Base-by-base conservation (phyloP, 495 filamentous ascomycete genomes). In the Talaromyces ruber region DNA sequence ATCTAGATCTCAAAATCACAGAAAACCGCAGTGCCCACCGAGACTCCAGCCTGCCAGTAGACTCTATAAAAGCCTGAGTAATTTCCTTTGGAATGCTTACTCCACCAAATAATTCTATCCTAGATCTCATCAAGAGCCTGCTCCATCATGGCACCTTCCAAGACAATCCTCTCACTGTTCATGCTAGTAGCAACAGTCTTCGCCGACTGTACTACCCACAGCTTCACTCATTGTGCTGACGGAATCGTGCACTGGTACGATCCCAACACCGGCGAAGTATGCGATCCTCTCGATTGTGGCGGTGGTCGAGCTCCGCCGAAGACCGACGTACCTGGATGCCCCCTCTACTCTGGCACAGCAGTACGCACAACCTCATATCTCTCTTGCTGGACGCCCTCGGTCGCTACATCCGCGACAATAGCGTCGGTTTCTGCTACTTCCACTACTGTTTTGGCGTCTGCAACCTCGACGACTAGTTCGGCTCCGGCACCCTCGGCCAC, bases 231-330 rank as follows among this genome's bases (percentile, higher is more conserved):
- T 11, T 54, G 51, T 24, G 73, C 70, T 59, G 76, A 79, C 56
- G 76, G 76, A 55, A 79, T 71, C 63, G 63, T 78, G 47, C 73
- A 80, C 71, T 81, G 71, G 71, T 85, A 80, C 66, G 79, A 82
- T 61, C 83, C 82, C 0, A 76, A 67, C 61, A 81, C 73, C 21
- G 83, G 84, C 66, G 81, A 88, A 68, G 76, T 88, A 69, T 86
- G 85, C 78, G 75, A 74, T 5, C 69, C 81, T 51, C 74, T 83
- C 62, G 84, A 87, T 76, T 88, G 86, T 67, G 86, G 86, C 29
- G 86, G 86, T 59, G 85, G 84, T 24, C 76, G 80, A 50, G 85
- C 84, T 9, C 84, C 86, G 0, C 78, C 81, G 1, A 87, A 83
- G 72, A 82, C 80, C 21, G 76, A 76, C 30, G 79, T 84, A 28